These are phyloP conservation scores for Irpex sp. DNA, from an alignment of 1,284 basidiomycete genomes.

Conservation along the genomic window DNA sequence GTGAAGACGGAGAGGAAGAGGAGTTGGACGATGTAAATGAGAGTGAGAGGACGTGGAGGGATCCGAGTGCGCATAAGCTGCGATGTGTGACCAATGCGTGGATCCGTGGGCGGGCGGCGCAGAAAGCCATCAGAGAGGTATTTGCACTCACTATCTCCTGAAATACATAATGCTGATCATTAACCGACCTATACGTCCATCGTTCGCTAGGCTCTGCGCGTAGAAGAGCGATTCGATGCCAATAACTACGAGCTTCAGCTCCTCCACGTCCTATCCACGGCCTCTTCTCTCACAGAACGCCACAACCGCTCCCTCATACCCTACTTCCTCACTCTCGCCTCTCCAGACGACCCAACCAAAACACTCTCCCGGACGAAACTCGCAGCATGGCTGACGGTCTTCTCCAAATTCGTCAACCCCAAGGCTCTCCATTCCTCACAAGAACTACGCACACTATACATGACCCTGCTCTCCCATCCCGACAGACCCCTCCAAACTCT, in stretches of 20 bases:
- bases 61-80: constrained; percentile 65
- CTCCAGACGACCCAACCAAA: constrained; percentile 36
- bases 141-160: constrained; percentile 8
- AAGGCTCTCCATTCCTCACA: constrained; percentile 78
- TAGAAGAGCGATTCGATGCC: constrained; percentile 69
- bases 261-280: constrained; percentile 63
- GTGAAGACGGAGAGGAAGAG: constrained; percentile 14
- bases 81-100: constrained; percentile 43
- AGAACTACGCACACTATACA: constrained; percentile 67
- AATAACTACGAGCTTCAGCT: constrained; percentile 80
- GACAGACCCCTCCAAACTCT: constrained; percentile 78
- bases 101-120: constrained; percentile 31
- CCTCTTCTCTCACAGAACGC: constrained; percentile 72
- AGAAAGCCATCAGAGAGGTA: constrained; percentile 33
- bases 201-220: constrained; percentile 46
- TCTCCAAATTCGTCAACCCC: constrained; percentile 89
- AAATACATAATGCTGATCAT: no score
- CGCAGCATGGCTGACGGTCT: constrained; percentile 77
- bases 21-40: constrained; percentile 48
- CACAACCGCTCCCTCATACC: constrained; percentile 81
- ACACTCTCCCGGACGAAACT: constrained; percentile 54
- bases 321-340: constrained; percentile 65
- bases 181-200: no score
- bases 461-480: constrained; percentile 79
- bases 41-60: constrained; percentile 70